Evolutionary conservation across 208 protist genomes (phyloP), one percentile per base, ranked within the genome.

Genomic region (Wallacemonas rigidus): DNA sequence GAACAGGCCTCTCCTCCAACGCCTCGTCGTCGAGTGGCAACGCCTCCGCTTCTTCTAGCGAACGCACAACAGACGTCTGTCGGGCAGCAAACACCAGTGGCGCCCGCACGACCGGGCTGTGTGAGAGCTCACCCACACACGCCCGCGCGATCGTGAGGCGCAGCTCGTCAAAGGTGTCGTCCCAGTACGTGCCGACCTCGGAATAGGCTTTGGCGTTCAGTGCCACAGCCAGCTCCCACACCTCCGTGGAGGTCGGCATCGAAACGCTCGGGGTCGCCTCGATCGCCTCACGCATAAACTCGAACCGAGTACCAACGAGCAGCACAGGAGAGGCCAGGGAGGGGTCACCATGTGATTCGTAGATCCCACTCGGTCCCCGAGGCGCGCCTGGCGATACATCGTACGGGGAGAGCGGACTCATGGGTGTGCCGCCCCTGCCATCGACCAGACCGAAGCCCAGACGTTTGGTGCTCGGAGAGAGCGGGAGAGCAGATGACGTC

Each of bases 111-210:
- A 75, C 45, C n/a, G 75, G 72, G 2, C 69, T 39, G 41, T 75
- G 71, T n/a, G 61, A 36, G 36, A 86, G 43, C 68, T 92, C 83
- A 39, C 87, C 87, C 14, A 82, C 77, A 51, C 83, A 89, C 11
- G 78, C 81, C 36, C 83, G 81, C 15, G 83, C 87, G 38, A 92
- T 76, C 14, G 65, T 45, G n/a, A 75, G 14, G 6, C 82, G 76
- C 57, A 92, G 67, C 51, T 76, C 74, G 43, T 81, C 64, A 1
- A 88, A 26, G 1, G 45, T 62, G 45, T 78, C 77, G 12, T 77
- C 71, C 75, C 77, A 83, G 51, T 77, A 45, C 9, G 56, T 80
- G 58, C 73, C 63, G 3, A 89, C 63, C 69, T 85, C 83, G 56
- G 78, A 57, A 62, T 84, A 92, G 35, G 62, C 76, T 63, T 83